Base-by-base conservation (phyloP, 495 filamentous ascomycete species). In the Zalerion maritima region DNA sequence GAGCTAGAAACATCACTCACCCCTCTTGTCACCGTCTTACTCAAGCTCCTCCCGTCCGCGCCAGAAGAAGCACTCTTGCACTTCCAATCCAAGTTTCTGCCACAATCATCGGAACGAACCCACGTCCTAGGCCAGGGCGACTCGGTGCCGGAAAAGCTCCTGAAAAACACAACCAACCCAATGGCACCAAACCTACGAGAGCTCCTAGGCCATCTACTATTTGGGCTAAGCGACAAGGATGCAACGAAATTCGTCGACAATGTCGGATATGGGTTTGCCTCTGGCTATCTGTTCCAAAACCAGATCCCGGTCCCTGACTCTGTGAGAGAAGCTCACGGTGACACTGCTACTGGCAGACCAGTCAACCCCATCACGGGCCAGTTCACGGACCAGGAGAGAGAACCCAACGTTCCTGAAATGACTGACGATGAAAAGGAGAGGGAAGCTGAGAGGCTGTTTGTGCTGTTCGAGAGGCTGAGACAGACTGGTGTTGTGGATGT, bases 351-450 rank as follows among this genome's bases (percentile, higher is more conserved):
- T 13, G 36, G 23, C 16, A 40, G 52, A 27, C 35, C 46, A 0
- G 53, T 91, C 24, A 97, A 97, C 43, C 87, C 85, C 2, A 70
- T 97, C 15, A 96, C 89, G 3, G 89, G 89, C 0, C 89, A 97
- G 51, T 68, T 75, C 29, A 50, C 79, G 42, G 75, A 81, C 33
- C 65, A 63, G 14, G 87, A 91, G 49, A 62, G 60, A 9, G 54
- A 63, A 6, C 35, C 60, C 6, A 51, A 68, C 3, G 54, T 58
- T 6, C 69, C 68, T 1, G 67, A 74, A 12, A 96, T 97, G 89
- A 87, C 78, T 4, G 59, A 75, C 18, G 89, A 81, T 35, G 86
- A 97, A 63, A 94, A 79, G 52, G 83, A 94, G 46, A 62, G 81
- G 24, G 89, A 97, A 50, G 89, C 89, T 0, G 89, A 97, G 50